Conservation (phyloP, 306 rosid genomes). For the Cucumis cinereus region DNA sequence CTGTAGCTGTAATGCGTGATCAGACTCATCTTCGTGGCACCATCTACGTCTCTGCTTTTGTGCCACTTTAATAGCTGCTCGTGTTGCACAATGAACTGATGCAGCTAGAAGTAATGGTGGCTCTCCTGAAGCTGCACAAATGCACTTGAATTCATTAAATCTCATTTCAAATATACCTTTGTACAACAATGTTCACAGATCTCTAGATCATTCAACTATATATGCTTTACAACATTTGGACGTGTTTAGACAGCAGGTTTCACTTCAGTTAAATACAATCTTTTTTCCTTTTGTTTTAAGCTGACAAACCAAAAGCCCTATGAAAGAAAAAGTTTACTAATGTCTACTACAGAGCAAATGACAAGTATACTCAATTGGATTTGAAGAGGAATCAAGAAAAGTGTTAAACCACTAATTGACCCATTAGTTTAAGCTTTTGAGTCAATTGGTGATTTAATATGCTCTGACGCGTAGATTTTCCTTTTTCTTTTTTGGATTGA, state of each 20-base stretch:
- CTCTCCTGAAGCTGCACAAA: slow-evolving; percentile 84
- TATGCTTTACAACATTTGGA: too few relatives aligned
- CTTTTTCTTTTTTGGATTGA: not conserved
- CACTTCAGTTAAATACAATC: too few relatives aligned
- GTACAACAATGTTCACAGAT: too few relatives aligned
- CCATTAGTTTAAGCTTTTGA: too few relatives aligned
- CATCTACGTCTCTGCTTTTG: slow-evolving; percentile 59
- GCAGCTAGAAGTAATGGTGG: slow-evolving; percentile 75
- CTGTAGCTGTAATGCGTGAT: slow-evolving; percentile 37
- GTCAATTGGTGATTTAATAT: too few relatives aligned
- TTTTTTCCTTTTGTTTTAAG: not conserved
- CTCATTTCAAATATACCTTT: too few relatives aligned
- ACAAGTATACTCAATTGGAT: not conserved
- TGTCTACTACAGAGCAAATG: not conserved
- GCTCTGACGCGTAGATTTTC: not conserved
- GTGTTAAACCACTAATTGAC: too few relatives aligned
- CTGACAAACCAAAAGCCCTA: not conserved
- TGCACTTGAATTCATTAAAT: not conserved
- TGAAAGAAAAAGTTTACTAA: not conserved
- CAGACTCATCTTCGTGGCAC: slow-evolving; percentile 26
- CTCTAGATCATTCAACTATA: too few relatives aligned
- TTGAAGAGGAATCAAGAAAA: not conserved
- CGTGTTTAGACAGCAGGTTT: too few relatives aligned
- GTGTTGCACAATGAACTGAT: slow-evolving; percentile 78
- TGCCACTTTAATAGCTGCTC: slow-evolving; percentile 75